Conservation (phyloP, 208 protist species). For the Naegleria fowleri region DNA sequence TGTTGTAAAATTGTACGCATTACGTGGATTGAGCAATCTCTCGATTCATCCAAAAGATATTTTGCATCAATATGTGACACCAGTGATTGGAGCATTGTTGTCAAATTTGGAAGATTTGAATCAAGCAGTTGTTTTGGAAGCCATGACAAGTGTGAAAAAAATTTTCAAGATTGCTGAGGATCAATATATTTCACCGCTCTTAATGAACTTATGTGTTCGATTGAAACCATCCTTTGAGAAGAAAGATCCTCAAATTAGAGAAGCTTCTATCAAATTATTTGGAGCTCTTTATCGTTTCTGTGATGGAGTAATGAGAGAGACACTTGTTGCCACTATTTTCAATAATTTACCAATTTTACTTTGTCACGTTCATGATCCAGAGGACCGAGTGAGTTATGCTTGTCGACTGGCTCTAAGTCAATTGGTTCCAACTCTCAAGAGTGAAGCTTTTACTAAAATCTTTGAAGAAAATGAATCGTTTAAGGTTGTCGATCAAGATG, state of each 20-base stretch:
- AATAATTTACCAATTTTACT: slow-evolving; percentile 1
- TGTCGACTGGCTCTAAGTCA: background rate
- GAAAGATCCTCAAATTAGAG: slow-evolving; percentile 2
- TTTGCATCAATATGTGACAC: slow-evolving; percentile 14
- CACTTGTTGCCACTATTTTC: background rate
- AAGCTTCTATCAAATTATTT: slow-evolving; percentile 3
- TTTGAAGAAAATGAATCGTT: background rate
- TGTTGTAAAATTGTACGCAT: background rate
- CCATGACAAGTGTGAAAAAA: slow-evolving; percentile 12
- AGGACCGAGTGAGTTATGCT: background rate
- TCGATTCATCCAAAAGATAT: background rate
- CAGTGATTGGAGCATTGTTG: background rate
- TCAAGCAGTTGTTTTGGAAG: background rate
- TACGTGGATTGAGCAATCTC: background rate
- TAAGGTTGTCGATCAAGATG: background rate
- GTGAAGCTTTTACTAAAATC: background rate
- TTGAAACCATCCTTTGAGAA: slow-evolving; percentile 20
- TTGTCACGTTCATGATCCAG: background rate
- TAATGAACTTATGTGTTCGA: slow-evolving; percentile 13
- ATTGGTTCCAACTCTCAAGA: background rate
- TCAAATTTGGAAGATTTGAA: slow-evolving; percentile 5
- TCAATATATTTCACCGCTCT: slow-evolving; percentile 10
- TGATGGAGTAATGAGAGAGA: background rate
- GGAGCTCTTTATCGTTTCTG: background rate
- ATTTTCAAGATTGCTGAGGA: slow-evolving; percentile 15